Conservation (phyloP, 2,329 filamentous ascomycete genomes). For the Thielaviopsis populi region DNA sequence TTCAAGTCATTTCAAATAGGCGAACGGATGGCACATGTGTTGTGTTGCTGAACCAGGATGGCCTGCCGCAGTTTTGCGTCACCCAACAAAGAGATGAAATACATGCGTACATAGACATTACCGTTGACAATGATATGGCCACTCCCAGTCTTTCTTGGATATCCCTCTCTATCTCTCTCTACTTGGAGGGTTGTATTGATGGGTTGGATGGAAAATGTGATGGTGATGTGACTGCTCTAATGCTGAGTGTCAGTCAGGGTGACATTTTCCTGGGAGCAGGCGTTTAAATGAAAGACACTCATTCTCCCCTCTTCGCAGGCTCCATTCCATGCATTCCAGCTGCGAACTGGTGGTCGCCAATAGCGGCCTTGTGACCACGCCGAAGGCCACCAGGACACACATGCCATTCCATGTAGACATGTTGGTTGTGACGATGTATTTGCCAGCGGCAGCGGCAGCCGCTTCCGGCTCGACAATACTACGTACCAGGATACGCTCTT, state of each 20-base stretch:
- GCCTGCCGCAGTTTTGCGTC: not conserved
- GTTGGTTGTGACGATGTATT: no score
- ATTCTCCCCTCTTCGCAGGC: not conserved
- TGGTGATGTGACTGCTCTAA: not conserved
- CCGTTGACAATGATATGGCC: not conserved
- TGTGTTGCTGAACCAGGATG: not conserved
- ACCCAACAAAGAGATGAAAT: not conserved
- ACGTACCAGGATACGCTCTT: not conserved
- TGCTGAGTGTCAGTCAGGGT: not conserved
- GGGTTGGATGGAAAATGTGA: not conserved
- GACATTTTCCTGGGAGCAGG: not conserved
- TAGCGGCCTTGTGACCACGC: not conserved
- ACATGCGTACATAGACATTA: not conserved
- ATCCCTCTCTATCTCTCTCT: not conserved
- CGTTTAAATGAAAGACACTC: not conserved
- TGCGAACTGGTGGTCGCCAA: not conserved
- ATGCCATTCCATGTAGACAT: no score
- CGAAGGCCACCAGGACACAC: not conserved
- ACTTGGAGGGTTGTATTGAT: no score
- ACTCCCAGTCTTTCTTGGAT: not conserved
- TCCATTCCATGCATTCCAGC: not conserved
- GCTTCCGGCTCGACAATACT: not conserved
- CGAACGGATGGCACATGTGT: not conserved
- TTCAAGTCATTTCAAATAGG: constrained; percentile 34
- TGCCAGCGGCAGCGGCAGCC: not conserved